Base-by-base conservation (phyloP, 305 asterid species). In the Fraxinus paxiana region DNA sequence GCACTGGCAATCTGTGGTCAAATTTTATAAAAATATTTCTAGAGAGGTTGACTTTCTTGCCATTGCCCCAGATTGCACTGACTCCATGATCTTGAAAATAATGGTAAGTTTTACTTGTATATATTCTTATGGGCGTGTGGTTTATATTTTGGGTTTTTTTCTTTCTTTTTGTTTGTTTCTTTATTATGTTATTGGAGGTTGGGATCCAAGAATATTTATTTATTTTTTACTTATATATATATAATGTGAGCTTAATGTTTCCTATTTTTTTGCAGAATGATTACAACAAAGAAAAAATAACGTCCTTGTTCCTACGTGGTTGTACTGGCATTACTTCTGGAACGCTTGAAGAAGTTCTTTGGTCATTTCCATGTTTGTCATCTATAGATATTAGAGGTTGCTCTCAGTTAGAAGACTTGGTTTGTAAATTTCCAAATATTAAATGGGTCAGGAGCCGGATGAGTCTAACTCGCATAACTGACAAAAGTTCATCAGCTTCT, bases 301-400 rank as follows among this genome's bases (percentile, higher is more conserved):
- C 94, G 80, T 89, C 93, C 84, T 87, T 96, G 85, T 82, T 87
- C 75, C 84, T 96, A 61, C 96, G 95, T 83, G 97, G 97, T 63
- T 96, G 99, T 87, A 90, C 89, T 67, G 89, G 91, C 82, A 81
- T 94, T 86, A 85, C 97, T 78, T 85, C 94, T 77, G 85, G 86
- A 87, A 85, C 81, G 84, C 95, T 96, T 76, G 98, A 96, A 91
- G 91, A 91, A 80, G 86, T 93, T 84, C 93, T 96, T 82, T 90
- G 35, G 80, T 89, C 91, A 87, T 88, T 87, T 84, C 89, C 93
- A 56, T 81, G 77, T 82, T 84, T 94, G 84, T 91, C 96, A 75
- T 83, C 88, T 78, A 72, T 96, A 87, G 99, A 94, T 85, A 89
- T 96, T 86, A 90, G 99, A 91, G 98, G 97, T 69, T 96, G 98